Evolutionary conservation across 2,329 filamentous ascomycete species (phyloP), one percentile per base, ranked within the genome.

Genomic region (Nemania serpens): DNA sequence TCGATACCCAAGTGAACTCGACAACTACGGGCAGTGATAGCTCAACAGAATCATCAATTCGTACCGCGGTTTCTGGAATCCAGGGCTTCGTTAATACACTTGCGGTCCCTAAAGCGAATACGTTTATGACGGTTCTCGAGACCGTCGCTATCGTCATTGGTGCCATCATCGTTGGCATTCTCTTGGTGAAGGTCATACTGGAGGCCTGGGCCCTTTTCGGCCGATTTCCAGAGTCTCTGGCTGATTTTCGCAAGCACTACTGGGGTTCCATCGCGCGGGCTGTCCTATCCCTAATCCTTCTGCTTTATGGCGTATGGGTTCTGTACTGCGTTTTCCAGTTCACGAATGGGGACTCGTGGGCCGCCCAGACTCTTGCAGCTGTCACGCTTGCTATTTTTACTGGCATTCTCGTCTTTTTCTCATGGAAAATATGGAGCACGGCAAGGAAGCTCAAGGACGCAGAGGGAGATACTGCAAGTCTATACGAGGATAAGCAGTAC

Each of bases 271-370:
- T 99, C 74, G 91, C 89, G 47, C 91, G 94, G 63, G 90, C 93
- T 15, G 90, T 98, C 71, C 96, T 93, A 45, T 91, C 91, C 67
- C 82, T 99, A 75, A 93, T 99, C 69, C 83, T 98, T 62, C 80
- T 98, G 17, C 85, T 98, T 2, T 99, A 98, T 77, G 92, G 95
- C 63, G 86, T 97, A 63, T 98, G 95, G 95, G 91, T 93, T 0
- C 80, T 98, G 45, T 98, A 97, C 78, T 98, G 94, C 75, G 85
- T 99, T 64, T 98, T 94, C 76, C 95, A 99, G 74, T 97, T 98
- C 76, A 95, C 90, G 1, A 85, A 88, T 43, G 93, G 94, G 61
- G 95, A 98, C 76, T 98, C 94, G 0, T 97, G 93, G 93, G 92
- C 90, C 7, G 93, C 93, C 47, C 95, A 96, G 75, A 68, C 84